phyloP scores from a whole-genome alignment of 768 basidiomycete species.

The Podaxis pistillaris region DNA sequence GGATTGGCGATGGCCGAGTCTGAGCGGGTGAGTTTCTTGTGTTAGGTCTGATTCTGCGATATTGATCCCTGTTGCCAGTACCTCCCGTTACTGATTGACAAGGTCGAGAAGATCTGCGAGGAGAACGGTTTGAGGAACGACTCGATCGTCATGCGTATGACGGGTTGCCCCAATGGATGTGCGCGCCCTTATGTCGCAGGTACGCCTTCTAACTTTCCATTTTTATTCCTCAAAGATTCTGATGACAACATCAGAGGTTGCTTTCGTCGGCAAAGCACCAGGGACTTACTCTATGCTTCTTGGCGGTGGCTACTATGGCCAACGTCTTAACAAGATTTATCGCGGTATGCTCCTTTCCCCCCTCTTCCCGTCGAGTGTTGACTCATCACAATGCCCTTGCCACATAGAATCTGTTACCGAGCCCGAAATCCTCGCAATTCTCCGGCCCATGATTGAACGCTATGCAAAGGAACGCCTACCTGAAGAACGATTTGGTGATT shows the following conservation, averaged over 20 bases:
- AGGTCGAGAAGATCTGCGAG: slow-evolving; percentile 94
- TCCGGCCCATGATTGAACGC: slow-evolving; percentile 90
- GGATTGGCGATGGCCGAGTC: slow-evolving; percentile 56
- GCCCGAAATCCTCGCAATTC: slow-evolving; percentile 86
- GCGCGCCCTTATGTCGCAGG: slow-evolving; percentile 91
- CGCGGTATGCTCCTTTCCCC: slow-evolving; percentile 47
- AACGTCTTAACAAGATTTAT: slow-evolving; percentile 95
- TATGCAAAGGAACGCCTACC: slow-evolving; percentile 86
- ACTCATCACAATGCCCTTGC: neutral
- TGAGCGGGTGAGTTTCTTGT: slow-evolving; percentile 40
- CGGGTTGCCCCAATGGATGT: slow-evolving; percentile 93
- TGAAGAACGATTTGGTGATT: slow-evolving; percentile 95
- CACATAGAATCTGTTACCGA: slow-evolving; percentile 78
- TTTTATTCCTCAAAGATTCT: slow-evolving; percentile 1
- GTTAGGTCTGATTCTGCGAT: slow-evolving; percentile 1
- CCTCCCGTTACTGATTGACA: slow-evolving; percentile 87
- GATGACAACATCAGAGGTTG: slow-evolving; percentile 62
- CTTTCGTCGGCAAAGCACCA: slow-evolving; percentile 95
- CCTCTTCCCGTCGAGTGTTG: neutral
- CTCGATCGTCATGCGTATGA: slow-evolving; percentile 98
- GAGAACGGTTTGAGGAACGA: slow-evolving; percentile 92
- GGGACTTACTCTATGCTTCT: slow-evolving; percentile 93
- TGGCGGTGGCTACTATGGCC: slow-evolving; percentile 93
- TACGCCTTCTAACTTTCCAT: slow-evolving; percentile 28
- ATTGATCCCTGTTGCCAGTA: slow-evolving; percentile 48